phyloP scores from a whole-genome alignment of 768 basidiomycete species.

The Calocybe cyanea region DNA sequence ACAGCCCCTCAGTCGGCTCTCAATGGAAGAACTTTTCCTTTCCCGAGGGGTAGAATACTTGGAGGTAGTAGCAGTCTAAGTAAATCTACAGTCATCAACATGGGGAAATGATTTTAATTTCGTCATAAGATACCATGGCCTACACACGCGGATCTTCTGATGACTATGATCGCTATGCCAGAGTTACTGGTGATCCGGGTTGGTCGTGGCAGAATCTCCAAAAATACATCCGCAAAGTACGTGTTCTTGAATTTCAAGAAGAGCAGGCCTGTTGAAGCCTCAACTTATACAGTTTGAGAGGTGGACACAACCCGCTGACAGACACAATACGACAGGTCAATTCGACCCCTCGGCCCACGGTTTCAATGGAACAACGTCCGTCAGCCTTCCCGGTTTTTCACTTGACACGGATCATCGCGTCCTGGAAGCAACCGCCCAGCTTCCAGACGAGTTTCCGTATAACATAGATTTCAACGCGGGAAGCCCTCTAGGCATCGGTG shows the following conservation, averaged over 20 bases:
- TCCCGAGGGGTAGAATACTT: conserved; percentile 22
- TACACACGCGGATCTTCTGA: conserved; percentile 29
- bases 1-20: conserved; percentile 24
- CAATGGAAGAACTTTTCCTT: conserved; percentile 17
- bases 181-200: conserved; percentile 24
- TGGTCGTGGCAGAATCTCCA: conserved; percentile 30
- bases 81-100: conserved; percentile 11
- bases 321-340: conserved; percentile 28
- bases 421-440: conserved; percentile 24
- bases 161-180: conserved; percentile 26
- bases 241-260: no score
- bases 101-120: neutral
- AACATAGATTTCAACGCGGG: conserved; percentile 21
- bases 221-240: conserved; percentile 13
- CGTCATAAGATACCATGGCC: conserved; percentile 21
- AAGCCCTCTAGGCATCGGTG: conserved; percentile 19
- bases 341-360: conserved; percentile 29
- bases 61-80: conserved; percentile 28
- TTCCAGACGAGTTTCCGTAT: conserved; percentile 20
- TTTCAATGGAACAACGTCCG: conserved; percentile 22
- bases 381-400: conserved; percentile 25
- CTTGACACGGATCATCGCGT: conserved; percentile 21
- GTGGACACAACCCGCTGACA: conserved; percentile 25
- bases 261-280: neutral
- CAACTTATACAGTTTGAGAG: conserved; percentile 26